These are phyloP conservation scores for Candida corydali DNA, from an alignment of 805 yeast species.

Conservation along the genomic window DNA sequence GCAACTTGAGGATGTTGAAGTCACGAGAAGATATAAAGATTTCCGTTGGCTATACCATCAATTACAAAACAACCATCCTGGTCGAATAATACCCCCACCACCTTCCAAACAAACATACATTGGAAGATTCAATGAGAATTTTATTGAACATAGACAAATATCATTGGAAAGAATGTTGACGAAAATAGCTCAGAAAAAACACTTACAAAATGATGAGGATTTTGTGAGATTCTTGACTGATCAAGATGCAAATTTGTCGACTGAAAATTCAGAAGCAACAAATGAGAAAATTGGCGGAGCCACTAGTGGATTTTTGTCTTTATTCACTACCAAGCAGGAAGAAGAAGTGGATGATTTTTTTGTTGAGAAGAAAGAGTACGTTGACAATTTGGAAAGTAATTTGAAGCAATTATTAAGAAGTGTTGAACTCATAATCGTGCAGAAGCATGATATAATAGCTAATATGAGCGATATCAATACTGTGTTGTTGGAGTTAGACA, in stretches of 20 bases:
- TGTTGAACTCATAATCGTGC: constrained; percentile 67
- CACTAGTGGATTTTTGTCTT: constrained; percentile 23
- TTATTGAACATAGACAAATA: constrained; percentile 79
- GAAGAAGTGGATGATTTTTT: constrained; percentile 80
- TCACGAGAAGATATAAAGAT: constrained; percentile 83
- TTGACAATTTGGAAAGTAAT: constrained; percentile 71
- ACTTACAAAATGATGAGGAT: constrained; percentile 67
- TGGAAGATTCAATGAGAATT: constrained; percentile 87
- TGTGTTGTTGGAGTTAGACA: constrained; percentile 63
- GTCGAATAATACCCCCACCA: constrained; percentile 82
- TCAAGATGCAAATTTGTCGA: constrained; percentile 50
- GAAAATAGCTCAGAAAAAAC: constrained; percentile 57
- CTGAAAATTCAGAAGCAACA: constrained; percentile 23
- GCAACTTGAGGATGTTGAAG: constrained; percentile 39
- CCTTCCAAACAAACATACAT: constrained; percentile 94
- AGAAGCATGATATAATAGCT: constrained; percentile 67
- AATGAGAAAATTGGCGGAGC: background rate
- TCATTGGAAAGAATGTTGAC: constrained; percentile 83
- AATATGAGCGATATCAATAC: constrained; percentile 66
- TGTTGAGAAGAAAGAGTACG: constrained; percentile 58
- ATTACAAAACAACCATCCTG: constrained; percentile 81
- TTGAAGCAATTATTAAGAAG: constrained; percentile 65
- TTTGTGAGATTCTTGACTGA: constrained; percentile 74
- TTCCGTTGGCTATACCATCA: constrained; percentile 94
- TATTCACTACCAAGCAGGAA: constrained; percentile 61